Conservation (phyloP, 75 land plant genomes). For the Pinus taeda region DNA sequence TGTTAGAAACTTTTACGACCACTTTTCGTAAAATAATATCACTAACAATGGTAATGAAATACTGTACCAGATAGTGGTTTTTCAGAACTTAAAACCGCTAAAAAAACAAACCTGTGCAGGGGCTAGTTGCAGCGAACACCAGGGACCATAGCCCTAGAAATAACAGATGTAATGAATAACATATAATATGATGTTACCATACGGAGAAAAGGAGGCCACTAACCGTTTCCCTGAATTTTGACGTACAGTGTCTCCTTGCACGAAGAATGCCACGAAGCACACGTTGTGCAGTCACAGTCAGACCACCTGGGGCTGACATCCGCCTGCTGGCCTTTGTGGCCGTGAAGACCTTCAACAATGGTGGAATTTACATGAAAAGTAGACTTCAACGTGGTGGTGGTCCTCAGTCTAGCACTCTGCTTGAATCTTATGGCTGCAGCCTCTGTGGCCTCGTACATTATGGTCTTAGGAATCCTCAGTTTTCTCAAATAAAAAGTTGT, state of each 20-base stretch:
- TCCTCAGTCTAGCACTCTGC: not conserved
- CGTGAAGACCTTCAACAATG: slow-evolving; percentile 53
- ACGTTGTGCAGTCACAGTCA: slow-evolving; percentile 70
- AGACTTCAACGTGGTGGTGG: not conserved
- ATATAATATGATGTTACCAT: not conserved
- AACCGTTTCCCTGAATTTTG: slow-evolving; percentile 44
- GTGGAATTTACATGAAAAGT: slow-evolving; percentile 33
- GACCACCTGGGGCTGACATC: slow-evolving; percentile 61
- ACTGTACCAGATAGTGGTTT: no score
- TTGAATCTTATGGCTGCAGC: not conserved
- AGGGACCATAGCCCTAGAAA: no score
- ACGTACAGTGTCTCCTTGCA: slow-evolving; percentile 50
- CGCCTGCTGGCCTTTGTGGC: slow-evolving; percentile 22
- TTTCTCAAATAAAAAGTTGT: slow-evolving; percentile 16
- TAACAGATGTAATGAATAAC: not conserved
- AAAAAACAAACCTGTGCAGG: no score
- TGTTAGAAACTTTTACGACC: no score
- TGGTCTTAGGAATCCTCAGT: slow-evolving; percentile 12
- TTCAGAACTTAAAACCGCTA: no score
- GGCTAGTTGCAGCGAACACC: no score
- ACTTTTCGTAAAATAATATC: no score
- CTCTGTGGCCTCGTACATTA: no score
- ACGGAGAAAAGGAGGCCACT: not conserved
- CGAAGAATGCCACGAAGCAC: slow-evolving; percentile 57
- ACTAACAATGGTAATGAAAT: no score